phyloP scores from a whole-genome alignment of 176 grass and related monocot genomes.

The Hordeum vulgare region DNA sequence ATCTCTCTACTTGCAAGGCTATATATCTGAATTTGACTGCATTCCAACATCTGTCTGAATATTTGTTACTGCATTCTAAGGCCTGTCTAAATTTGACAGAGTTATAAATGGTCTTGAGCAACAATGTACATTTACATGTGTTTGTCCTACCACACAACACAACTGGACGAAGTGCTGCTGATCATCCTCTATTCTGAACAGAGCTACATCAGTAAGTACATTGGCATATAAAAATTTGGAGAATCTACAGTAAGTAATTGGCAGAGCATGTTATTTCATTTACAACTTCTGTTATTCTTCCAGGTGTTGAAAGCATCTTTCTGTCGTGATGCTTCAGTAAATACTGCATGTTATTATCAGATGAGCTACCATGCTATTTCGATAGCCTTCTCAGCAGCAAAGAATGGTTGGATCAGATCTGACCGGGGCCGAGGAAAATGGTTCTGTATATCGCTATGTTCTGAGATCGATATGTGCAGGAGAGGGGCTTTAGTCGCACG shows the following conservation, averaged over 20 bases:
- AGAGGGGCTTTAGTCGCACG: not conserved
- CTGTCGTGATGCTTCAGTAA: conserved; percentile 19
- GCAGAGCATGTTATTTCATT: conserved; percentile 12
- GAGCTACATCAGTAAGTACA: conserved; percentile 26
- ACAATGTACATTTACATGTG: conserved; percentile 26
- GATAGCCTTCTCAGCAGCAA: not conserved
- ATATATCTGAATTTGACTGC: too few relatives aligned
- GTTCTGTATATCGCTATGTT: not conserved
- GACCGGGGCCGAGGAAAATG: not conserved
- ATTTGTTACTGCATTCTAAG: too few relatives aligned
- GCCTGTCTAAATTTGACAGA: not conserved
- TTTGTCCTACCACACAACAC: not conserved
- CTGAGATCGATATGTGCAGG: conserved; percentile 3
- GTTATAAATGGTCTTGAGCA: conserved; percentile 2
- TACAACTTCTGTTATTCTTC: conserved; percentile 29
- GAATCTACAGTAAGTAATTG: conserved; percentile 26
- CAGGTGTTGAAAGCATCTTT: not conserved
- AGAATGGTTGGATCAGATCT: conserved; percentile 15
- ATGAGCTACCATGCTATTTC: conserved; percentile 5
- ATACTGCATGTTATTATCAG: not conserved
- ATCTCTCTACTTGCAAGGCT: too few relatives aligned
- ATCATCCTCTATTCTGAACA: conserved; percentile 5
- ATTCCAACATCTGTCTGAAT: too few relatives aligned
- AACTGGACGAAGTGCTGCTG: not conserved
- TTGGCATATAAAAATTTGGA: conserved; percentile 9